A percentile compares a stretch with the other conserved stretches of the same genome.
These are phyloP conservation scores for Ilyonectria mors-panacis DNA, from an alignment of 2,329 filamentous ascomycete genomes.

Conservation along the genomic window DNA sequence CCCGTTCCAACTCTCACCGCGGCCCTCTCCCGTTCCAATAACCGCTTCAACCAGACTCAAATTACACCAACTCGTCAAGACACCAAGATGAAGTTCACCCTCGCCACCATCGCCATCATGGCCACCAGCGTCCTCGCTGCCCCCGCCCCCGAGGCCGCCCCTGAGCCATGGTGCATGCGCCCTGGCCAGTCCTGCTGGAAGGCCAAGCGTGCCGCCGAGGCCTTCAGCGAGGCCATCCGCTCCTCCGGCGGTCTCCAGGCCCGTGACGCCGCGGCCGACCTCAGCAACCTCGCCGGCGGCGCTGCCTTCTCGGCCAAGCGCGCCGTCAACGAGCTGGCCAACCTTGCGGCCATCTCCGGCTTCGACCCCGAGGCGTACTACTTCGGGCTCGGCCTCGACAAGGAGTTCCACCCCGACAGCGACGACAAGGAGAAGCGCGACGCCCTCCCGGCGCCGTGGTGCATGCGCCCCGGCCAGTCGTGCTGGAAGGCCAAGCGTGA, in stretches of 20 bases:
- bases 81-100: constrained; percentile 48
- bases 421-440: constrained; percentile 40
- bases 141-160: constrained; percentile 38
- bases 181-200: constrained; percentile 60
- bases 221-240: constrained; percentile 50
- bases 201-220: constrained; percentile 58
- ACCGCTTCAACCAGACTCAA: constrained; percentile 21
- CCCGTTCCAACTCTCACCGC: constrained; percentile 36
- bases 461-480: constrained; percentile 54
- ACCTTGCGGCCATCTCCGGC: constrained; percentile 51
- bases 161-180: constrained; percentile 54
- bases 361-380: constrained; percentile 53
- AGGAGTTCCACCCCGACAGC: constrained; percentile 41
- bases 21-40: constrained; percentile 27
- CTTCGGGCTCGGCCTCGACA: constrained; percentile 49
- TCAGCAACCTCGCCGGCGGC: constrained; percentile 53
- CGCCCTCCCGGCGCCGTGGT: constrained; percentile 50
- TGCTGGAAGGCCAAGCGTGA: constrained; percentile 56
- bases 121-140: constrained; percentile 37
- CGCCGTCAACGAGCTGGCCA: constrained; percentile 57
- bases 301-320: constrained; percentile 57
- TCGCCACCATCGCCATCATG: constrained; percentile 45
- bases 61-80: constrained; percentile 25
- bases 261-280: constrained; percentile 46
- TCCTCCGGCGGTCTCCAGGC: constrained; percentile 44